Conservation (phyloP, 1,284 basidiomycete genomes). For the Cryptococcus wingfieldii region DNA sequence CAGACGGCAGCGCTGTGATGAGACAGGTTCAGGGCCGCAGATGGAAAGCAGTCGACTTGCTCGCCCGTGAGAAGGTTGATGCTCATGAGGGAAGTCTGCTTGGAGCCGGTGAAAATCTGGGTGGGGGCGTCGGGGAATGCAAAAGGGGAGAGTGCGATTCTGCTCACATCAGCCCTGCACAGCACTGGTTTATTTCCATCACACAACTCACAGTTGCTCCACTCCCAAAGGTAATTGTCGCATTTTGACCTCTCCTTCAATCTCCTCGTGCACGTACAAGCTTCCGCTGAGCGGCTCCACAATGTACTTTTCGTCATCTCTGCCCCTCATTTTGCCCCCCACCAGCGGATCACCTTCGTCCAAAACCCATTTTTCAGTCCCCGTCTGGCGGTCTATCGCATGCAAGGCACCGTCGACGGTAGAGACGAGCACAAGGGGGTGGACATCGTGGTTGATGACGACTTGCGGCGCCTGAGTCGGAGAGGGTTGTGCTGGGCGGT, state of each 20-base stretch:
- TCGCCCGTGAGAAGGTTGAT: conserved; percentile 46
- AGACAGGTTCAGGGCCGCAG: conserved; percentile 28
- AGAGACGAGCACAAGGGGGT: conserved; percentile 45
- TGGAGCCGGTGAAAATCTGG: conserved; percentile 47
- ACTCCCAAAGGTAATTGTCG: conserved; percentile 46
- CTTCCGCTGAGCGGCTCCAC: conserved; percentile 47
- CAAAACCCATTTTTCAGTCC: conserved; percentile 38
- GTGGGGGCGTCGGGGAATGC: conserved; percentile 45
- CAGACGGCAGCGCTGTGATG: conserved; percentile 22
- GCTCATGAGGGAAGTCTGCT: conserved; percentile 44
- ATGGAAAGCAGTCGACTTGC: conserved; percentile 40
- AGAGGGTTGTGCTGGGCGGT: not conserved
- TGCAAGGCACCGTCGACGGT: conserved; percentile 48
- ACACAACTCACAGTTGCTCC: conserved; percentile 43
- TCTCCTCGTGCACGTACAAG: conserved; percentile 44
- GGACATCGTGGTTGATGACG: conserved; percentile 43
- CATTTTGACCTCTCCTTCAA: conserved; percentile 32
- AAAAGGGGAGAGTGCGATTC: conserved; percentile 47
- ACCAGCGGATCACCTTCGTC: conserved; percentile 43
- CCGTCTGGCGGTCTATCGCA: conserved; percentile 44
- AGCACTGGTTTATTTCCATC: not conserved
- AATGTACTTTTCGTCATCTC: conserved; percentile 41
- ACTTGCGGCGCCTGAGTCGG: conserved; percentile 11
- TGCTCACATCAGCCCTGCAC: conserved; percentile 12
- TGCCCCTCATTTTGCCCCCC: conserved; percentile 35